phyloP scores from a whole-genome alignment of 768 basidiomycete species.

The Kwoniella bestiolae region DNA sequence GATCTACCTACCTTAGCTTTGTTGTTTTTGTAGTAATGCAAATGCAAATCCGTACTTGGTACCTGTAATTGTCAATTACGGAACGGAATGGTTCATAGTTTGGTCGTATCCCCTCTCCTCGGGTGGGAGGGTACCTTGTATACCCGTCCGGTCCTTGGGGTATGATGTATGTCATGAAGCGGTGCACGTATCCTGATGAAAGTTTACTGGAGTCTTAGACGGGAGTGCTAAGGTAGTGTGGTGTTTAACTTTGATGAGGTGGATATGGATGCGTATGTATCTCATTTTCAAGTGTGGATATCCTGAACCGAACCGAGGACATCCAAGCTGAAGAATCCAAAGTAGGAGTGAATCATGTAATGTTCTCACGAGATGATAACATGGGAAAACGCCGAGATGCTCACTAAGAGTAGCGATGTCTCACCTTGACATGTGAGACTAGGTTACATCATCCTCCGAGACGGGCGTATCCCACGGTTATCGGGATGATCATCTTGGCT shows the following conservation, averaged over 20 bases:
- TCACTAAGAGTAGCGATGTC: too few relatives aligned
- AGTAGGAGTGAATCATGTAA: neutral
- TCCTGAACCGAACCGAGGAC: too few relatives aligned
- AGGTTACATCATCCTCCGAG: neutral
- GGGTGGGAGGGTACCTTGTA: neutral
- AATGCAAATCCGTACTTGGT: too few relatives aligned
- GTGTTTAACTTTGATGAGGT: neutral
- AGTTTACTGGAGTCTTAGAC: neutral
- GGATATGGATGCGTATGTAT: neutral
- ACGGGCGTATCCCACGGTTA: neutral
- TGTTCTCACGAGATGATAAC: too few relatives aligned
- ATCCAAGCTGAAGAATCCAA: neutral
- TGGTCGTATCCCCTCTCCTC: neutral
- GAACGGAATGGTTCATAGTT: too few relatives aligned
- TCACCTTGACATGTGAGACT: neutral
- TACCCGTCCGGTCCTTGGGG: neutral
- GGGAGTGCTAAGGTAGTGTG: neutral
- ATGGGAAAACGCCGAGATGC: too few relatives aligned
- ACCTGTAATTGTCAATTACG: too few relatives aligned
- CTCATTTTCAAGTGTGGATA: too few relatives aligned
- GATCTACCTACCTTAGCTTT: too few relatives aligned
- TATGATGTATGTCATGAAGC: neutral
- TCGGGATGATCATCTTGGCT: neutral
- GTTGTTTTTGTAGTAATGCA: too few relatives aligned
- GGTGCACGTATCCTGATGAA: neutral